Evolutionary conservation across 2,329 filamentous ascomycete genomes (phyloP), one percentile per base, ranked within the genome.

Genomic region (Pseudocercospora pini-densiflorae): DNA sequence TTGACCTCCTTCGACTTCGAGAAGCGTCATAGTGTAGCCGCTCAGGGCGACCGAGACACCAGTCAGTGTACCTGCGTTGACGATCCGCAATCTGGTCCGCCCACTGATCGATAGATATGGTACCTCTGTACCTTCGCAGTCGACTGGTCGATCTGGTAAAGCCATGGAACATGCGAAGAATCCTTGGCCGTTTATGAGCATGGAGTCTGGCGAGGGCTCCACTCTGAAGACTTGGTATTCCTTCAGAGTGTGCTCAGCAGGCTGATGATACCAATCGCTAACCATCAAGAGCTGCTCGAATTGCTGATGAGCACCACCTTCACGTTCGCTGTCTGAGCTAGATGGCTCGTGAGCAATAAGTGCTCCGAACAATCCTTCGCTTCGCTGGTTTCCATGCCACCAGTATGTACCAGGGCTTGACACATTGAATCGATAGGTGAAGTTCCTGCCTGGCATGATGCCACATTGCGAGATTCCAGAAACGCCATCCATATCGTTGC

Each of bases 261-360:
- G 71, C 6, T 76, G 75, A 70, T 84, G 82, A 69, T 84, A 84
- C 82, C 82, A 84, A 67, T 84, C 83, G 7, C 82, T 81, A 45
- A 84, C 75, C 16, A 84, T 71, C 24, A 85, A 73, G 14, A 84
- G 65, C 8, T 81, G 59, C 45, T 84, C 83, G 43, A 79, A 75
- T 5, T 80, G 23, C 16, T 55, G 14, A 8, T 45, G 27, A 23
- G 19, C 19, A 21, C 10, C 10, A 10, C 2, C 29, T 1, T 31
- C 29, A 9, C 23, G 14, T 7, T 45, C 43, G 27, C 21, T 19
- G 12, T 53, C 31, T 69, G 47, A 21, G 2, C 29, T n/a, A n/a
- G 45, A 45, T 19, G 81, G 79, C 4, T 76, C 70, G 71, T 84
- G 82, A 14, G 84, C 76, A 7, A 84, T 72, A 3, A 84, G 64